Evolutionary conservation across 192 early-diverging fungal genomes (phyloP), one percentile per base, ranked within the genome.

Genomic region (Thamnidium elegans): DNA sequence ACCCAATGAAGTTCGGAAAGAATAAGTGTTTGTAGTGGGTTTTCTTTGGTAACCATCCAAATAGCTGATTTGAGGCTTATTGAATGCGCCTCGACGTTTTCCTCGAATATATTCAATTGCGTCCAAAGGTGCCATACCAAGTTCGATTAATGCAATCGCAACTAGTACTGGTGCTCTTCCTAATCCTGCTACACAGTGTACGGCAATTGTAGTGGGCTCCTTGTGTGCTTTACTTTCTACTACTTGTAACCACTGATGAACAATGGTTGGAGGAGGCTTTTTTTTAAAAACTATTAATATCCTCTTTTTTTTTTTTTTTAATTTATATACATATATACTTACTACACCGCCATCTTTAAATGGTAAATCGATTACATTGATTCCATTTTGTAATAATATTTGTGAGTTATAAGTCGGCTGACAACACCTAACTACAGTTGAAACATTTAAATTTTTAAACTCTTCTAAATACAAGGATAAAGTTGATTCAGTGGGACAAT

Each of bases 171-270:
- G 95, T 1, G 96, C 96, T 21, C 96, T 87, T 6, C 94, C 94
- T 10, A 97, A 81, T 34, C 94, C 94, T 6, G 94, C 93, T n/a
- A 97, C 94, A 68, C 94, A 97, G 67, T 97, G 94, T 1, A 96
- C 87, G 1, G 92, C 94, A 55, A 90, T 85, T 1, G 86, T 88
- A 20, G 78, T 78, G 23, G 54, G 54, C 15, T 45, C 15, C 17
- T 32, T 48, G 26, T 43, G 45, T 26, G 11, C 5, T 1, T 15
- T 42, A n/a, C 17, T 55, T 17, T 46, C 36, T 15, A 89, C 79
- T 26, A 94, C 72, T 63, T 80, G 58, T 20, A 93, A 69, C 80
- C 87, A 92, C 50, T 79, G 68, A 60, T 71, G 69, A 17, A 85
- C 62, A 11, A 85, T 78, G 2, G 43, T n/a, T 19, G 67, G 46